A percentile compares a stretch with the other conserved stretches of the same genome.
These are phyloP conservation scores for Pisolithus microcarpus DNA, from an alignment of 768 basidiomycete genomes.

Conservation along the genomic window DNA sequence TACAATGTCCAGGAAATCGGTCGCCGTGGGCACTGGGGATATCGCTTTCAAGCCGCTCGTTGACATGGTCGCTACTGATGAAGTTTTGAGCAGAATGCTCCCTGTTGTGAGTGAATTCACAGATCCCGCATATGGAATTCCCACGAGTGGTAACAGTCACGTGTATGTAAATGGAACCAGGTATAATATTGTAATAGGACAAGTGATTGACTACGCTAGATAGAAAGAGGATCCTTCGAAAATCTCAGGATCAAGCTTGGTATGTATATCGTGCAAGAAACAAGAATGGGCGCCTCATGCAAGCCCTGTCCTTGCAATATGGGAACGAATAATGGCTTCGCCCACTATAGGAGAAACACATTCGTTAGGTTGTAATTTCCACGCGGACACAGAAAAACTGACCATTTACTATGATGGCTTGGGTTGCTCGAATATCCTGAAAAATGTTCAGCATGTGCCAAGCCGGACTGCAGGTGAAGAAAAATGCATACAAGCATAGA, in stretches of 20 bases:
- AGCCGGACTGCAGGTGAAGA: constrained; percentile 1
- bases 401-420: constrained; percentile 59
- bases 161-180: no score
- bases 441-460: background rate
- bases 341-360: constrained; percentile 36
- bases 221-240: background rate
- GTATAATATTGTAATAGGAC: no score
- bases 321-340: constrained; percentile 60
- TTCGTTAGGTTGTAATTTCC: constrained; percentile 1
- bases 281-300: constrained; percentile 12
- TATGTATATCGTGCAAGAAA: constrained; percentile 4
- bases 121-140: no score
- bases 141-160: no score
- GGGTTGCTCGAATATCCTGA: constrained; percentile 62
- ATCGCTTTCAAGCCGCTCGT: constrained; percentile 93
- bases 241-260: background rate
- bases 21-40: constrained; percentile 95
- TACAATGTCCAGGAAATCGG: constrained; percentile 92
- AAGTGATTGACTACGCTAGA: background rate
- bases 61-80: constrained; percentile 39
- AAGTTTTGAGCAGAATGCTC: background rate
- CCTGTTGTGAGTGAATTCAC: no score
- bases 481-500: constrained; percentile 52
- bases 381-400: constrained; percentile 12
- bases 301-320: constrained; percentile 49